phyloP scores from a whole-genome alignment of 1,139 yeast genomes.

The Candida glucosophila region DNA sequence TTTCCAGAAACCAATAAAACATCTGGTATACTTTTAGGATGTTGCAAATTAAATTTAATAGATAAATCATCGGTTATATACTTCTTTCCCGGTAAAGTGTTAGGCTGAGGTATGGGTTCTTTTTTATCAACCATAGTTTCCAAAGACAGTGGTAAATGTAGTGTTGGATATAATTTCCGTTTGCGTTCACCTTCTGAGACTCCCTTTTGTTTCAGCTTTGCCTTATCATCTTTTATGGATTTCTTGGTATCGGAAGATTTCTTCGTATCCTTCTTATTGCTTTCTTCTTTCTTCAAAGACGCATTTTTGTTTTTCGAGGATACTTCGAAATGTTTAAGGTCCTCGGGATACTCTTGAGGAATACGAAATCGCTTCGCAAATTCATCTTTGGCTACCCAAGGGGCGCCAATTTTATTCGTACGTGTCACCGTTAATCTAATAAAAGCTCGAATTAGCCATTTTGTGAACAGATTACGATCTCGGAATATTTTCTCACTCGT shows the following conservation, averaged over 20 bases:
- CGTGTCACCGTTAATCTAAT: conserved; percentile 78
- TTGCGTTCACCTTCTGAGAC: conserved; percentile 1
- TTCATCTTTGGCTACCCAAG: conserved; percentile 88
- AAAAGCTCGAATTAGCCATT: conserved; percentile 82
- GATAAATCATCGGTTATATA: conserved; percentile 29
- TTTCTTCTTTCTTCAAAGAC: not conserved
- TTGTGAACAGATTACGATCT: conserved; percentile 82
- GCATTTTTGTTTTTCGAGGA: conserved; percentile 32
- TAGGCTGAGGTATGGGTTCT: conserved; percentile 5
- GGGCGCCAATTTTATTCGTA: conserved; percentile 83
- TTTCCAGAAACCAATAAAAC: conserved; percentile 23
- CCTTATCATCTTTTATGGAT: conserved; percentile 3
- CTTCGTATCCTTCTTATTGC: conserved; percentile 5
- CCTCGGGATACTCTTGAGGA: conserved; percentile 49
- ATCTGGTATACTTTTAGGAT: conserved; percentile 23
- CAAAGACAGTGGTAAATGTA: conserved; percentile 33
- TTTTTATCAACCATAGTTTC: too few species aligned
- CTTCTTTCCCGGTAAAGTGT: conserved; percentile 29
- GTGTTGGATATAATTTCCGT: conserved; percentile 23
- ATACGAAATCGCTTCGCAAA: conserved; percentile 57
- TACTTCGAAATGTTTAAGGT: conserved; percentile 33
- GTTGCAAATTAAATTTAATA: conserved; percentile 33
- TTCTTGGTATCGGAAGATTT: conserved; percentile 2
- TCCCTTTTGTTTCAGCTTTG: too few species aligned
- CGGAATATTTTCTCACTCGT: conserved; percentile 69